Evolutionary conservation across 495 filamentous ascomycete genomes (phyloP).

Genomic region (Penicillium salamii): DNA sequence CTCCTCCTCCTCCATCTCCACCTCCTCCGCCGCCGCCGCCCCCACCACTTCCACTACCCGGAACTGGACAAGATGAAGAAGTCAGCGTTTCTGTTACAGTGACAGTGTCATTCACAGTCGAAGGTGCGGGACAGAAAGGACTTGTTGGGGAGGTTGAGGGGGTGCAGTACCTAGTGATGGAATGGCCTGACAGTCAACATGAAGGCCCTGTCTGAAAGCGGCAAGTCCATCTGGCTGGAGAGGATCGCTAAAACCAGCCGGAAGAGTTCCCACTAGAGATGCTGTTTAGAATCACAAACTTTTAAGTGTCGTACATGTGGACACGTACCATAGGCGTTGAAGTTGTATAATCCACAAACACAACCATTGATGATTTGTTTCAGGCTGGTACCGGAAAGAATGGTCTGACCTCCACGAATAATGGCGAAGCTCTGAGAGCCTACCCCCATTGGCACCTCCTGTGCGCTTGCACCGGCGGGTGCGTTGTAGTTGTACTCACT

Average conservation of each 20-base stretch:
- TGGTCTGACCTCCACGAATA: conserved; percentile 33
- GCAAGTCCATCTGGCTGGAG: conserved; percentile 41
- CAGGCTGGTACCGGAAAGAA: conserved; percentile 49
- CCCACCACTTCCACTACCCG: conserved; percentile 1
- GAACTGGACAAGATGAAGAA: conserved; percentile 8
- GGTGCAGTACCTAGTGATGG: conserved; percentile 38
- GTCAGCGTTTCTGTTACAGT: conserved; percentile 14
- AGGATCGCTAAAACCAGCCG: conserved; percentile 37
- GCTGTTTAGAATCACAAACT: neutral
- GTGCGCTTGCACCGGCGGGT: conserved; percentile 47
- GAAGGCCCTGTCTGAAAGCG: conserved; percentile 41
- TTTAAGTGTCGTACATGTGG: neutral
- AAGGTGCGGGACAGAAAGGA: neutral
- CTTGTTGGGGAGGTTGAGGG: conserved; percentile 16
- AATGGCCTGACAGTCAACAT: conserved; percentile 40
- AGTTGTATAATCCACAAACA: conserved; percentile 50
- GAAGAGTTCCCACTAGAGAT: conserved; percentile 41
- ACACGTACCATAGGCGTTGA: conserved; percentile 51
- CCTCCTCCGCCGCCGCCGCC: no score
- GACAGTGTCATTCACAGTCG: conserved; percentile 5
- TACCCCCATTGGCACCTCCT: conserved; percentile 47
- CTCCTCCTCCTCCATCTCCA: no score
- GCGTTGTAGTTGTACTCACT: conserved; percentile 30
- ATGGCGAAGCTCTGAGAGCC: conserved; percentile 51
- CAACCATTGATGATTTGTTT: conserved; percentile 47